Base-by-base conservation (phyloP, 1,139 yeast species). In the Yamadazyma triangularis region DNA sequence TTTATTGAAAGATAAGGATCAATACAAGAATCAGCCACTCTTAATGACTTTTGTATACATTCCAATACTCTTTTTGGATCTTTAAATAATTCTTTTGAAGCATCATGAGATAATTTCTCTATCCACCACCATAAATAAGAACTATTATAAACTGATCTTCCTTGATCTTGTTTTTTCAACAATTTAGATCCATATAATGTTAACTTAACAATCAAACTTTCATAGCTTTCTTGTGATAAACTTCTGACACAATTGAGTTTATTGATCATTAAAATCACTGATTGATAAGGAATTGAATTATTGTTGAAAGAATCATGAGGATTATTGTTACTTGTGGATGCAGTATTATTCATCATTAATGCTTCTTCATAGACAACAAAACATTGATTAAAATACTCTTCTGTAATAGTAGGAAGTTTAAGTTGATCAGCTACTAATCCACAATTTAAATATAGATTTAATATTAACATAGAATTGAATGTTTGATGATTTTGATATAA, bases 81-180 rank as follows among this genome's bases (percentile, higher is more conserved):
- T 22, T 60, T 50, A 37, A 53, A 60, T 14, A 60, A 47, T 12
- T 29, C 25, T 5, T 23, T 24, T 22, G 15, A 18, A 4, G 13
- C 23, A 4, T 28, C 34, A 4, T 20, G 24, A 77, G 84, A 23
- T 79, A 63, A 47, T 71, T 77, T 28, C 42, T 83, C 89, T 13
- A 81, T 72, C 55, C 93, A 84, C 94, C 95, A 88, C 96, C 96
- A 91, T 31, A 91, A 62, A 56, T 91, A 96, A 3, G 95, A 81
- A 32, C 96, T 89, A 32, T 77, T 60, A 50, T 84, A 86, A 5
- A 91, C 94, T 0, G 95, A 80, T 14, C 96, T 76, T 52, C 97
- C 89, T 56, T 89, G 98, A 49, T 89, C 97, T 21, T 91, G 91
- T 53, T 89, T 91, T 53, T 86, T 87, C 50, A 91, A 70, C 34